These are phyloP conservation scores for Mycena indigotica DNA, from an alignment of 768 basidiomycete genomes.

Conservation along the genomic window DNA sequence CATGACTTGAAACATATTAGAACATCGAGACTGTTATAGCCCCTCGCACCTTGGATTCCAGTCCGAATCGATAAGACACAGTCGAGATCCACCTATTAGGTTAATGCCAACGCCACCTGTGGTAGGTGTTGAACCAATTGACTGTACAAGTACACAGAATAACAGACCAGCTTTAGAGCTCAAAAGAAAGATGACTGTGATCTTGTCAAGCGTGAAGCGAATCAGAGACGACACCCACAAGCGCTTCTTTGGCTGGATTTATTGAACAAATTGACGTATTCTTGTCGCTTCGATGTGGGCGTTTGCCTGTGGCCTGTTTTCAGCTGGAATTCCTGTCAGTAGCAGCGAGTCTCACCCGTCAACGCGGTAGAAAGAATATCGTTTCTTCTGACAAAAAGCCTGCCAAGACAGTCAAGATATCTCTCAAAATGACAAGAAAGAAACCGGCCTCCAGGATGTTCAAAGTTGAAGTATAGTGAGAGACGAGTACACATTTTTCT, in stretches of 20 bases:
- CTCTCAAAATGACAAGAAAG: no score
- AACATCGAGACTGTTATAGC: background rate
- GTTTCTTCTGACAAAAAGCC: conserved; percentile 74
- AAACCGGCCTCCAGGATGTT: conserved; percentile 92
- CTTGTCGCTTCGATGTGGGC: conserved; percentile 74
- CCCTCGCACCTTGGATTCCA: conserved; percentile 83
- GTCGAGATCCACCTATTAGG: conserved; percentile 77
- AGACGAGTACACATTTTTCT: conserved; percentile 95
- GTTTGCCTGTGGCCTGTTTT: no score
- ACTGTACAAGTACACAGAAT: background rate
- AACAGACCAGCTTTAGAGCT: conserved; percentile 79
- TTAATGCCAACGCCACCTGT: conserved; percentile 92
- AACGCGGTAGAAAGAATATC: conserved; percentile 79
- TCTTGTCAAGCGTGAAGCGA: background rate
- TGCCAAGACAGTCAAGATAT: no score
- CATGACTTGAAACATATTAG: conserved; percentile 56
- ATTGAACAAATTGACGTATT: conserved; percentile 89
- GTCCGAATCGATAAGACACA: conserved; percentile 87
- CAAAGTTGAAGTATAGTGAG: conserved; percentile 95
- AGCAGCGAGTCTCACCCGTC: conserved; percentile 73
- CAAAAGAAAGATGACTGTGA: conserved; percentile 83
- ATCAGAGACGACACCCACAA: conserved; percentile 52
- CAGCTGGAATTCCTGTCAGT: no score
- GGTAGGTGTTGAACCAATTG: background rate
- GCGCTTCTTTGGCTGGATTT: conserved; percentile 66